phyloP scores from a whole-genome alignment of 768 basidiomycete genomes.

The Butyriboletus loyo region DNA sequence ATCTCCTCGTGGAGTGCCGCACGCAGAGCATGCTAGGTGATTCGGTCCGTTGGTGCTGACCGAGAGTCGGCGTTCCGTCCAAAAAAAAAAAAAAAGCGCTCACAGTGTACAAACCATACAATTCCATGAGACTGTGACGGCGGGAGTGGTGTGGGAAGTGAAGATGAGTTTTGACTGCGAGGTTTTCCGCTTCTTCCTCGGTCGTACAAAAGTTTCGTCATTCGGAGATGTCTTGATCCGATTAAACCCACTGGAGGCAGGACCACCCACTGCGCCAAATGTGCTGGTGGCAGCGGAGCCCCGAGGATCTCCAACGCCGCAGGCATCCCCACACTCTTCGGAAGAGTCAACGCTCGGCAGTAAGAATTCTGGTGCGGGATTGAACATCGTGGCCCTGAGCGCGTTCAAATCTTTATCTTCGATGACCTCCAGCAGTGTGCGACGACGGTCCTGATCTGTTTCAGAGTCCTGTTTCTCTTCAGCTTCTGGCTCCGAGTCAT shows the following conservation, averaged over 20 bases:
- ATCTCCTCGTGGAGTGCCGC: slow-evolving; percentile 52
- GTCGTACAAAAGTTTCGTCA: slow-evolving; percentile 1
- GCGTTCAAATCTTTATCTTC: slow-evolving; percentile 41
- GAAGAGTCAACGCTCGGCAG: slow-evolving; percentile 28
- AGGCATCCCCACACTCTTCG: neutral
- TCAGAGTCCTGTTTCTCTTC: slow-evolving; percentile 46
- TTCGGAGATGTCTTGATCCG: neutral
- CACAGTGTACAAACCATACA: slow-evolving; percentile 67
- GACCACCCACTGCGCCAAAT: neutral
- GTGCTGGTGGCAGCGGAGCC: neutral
- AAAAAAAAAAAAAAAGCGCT: slow-evolving; percentile 21
- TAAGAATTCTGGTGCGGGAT: slow-evolving; percentile 52
- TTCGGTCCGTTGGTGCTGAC: slow-evolving; percentile 49
- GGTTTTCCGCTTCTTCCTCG: slow-evolving; percentile 20
- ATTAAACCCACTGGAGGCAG: neutral
- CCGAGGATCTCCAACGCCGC: neutral
- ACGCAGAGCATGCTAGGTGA: slow-evolving; percentile 62
- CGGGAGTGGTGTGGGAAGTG: neutral
- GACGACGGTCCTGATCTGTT: slow-evolving; percentile 49
- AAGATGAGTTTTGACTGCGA: slow-evolving; percentile 17
- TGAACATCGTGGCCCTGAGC: slow-evolving; percentile 42
- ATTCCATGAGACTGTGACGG: slow-evolving; percentile 38
- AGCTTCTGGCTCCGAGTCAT: slow-evolving; percentile 34
- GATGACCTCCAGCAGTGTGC: slow-evolving; percentile 47
- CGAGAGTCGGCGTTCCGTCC: slow-evolving; percentile 1